Percentiles rank a stretch among this genome's conserved stretches.
Conservation (phyloP, 148 eudicot genomes). For the Rhododendron henanense region DNA sequence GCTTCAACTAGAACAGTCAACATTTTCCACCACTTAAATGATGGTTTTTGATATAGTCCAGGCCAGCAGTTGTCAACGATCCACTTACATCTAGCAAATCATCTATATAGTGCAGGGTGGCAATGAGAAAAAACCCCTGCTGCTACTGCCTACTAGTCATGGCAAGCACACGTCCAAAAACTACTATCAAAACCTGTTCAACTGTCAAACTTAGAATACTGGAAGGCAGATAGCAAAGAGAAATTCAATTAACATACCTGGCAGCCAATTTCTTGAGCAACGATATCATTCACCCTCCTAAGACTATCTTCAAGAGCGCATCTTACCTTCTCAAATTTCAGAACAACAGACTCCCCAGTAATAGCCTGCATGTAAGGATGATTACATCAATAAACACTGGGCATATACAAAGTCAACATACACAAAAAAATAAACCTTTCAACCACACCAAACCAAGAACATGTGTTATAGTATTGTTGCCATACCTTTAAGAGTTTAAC, state of each 20-base stretch:
- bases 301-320: slow-evolving; percentile 75
- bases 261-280: slow-evolving; percentile 78
- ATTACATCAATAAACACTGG: slow-evolving; percentile 11
- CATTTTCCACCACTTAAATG: neutral
- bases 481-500: neutral
- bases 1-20: neutral
- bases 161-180: neutral
- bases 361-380: slow-evolving; percentile 63
- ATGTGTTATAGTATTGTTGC: neutral
- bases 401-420: neutral
- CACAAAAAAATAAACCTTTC: neutral
- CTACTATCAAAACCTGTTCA: neutral
- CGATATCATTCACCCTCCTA: slow-evolving; percentile 81
- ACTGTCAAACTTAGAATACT: neutral
- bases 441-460: neutral
- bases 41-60: neutral
- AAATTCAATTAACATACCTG: slow-evolving; percentile 50
- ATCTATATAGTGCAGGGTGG: neutral
- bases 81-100: neutral
- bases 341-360: slow-evolving; percentile 84
- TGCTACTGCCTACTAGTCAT: neutral
- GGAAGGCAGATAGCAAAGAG: neutral
- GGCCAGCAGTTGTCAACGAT: neutral
- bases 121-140: neutral
- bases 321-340: slow-evolving; percentile 89